Base-by-base conservation (phyloP, 1,284 basidiomycete species). In the Sporisorium iseilematis-ciliati region DNA sequence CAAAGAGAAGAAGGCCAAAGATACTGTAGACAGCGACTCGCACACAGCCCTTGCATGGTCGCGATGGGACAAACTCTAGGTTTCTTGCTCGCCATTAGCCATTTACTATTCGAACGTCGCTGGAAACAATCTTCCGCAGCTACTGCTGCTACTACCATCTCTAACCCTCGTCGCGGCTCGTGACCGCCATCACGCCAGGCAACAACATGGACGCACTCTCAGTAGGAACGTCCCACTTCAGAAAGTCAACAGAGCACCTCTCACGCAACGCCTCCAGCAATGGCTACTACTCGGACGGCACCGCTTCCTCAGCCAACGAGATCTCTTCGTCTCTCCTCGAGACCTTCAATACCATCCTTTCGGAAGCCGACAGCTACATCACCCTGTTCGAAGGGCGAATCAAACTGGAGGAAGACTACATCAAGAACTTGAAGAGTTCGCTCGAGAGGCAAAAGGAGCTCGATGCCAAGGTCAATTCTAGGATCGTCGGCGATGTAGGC, bases 331-430 rank as follows among this genome's bases (percentile, higher is more conserved):
- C 73, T 8, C 64, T 84, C 16, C 70, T 77, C 33, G 77, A 79
- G 21, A 78, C 79, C 2, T 79, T 83, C 52, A 64, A 72, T 45
- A 69, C 67, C 45, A 70, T 72, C 48, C 64, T 83, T 45, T 60
- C 62, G 18, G 82, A 84, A 60, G 76, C 70, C 1, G 82, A 84
- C 18, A 74, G 78, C 54, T 84, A 84, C 50, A 65, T 82, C 41
- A 63, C 60, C 2, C 65, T 74, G 25, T 81, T 71, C 55, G 81
- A 84, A 49, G 58, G 65, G n/a, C 66, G 82, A 23, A 67, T 82
- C 51, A 78, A 77, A 35, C 51, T 82, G 11, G 83, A 84, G 62
- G 83, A 84, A 41, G 81, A 84, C 25, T 81, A 84, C 64, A 60
- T 82, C 31, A 55, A 57, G 7, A 62, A 57, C 23, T 56, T 84